These are phyloP conservation scores for Metschnikowia borealis DNA, from an alignment of 805 yeast species.

Conservation along the genomic window DNA sequence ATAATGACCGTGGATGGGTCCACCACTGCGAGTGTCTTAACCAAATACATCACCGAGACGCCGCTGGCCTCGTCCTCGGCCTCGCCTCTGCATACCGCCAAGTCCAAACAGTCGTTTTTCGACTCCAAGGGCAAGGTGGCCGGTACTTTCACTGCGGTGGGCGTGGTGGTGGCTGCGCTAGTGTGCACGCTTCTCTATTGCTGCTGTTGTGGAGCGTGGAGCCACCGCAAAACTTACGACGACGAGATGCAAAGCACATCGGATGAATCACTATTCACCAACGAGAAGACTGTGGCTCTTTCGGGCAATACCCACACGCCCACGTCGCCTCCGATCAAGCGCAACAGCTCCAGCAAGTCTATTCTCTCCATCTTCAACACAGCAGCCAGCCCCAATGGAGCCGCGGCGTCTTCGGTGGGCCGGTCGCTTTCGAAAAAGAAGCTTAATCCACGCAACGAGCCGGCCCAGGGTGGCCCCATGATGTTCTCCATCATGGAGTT, in stretches of 20 bases:
- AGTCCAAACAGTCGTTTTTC: constrained; percentile 48
- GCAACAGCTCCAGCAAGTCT: constrained; percentile 35
- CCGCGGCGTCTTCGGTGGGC: constrained; percentile 18
- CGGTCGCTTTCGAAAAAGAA: constrained; percentile 31
- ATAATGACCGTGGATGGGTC: constrained; percentile 32
- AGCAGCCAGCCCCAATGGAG: constrained; percentile 8
- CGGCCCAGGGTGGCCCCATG: constrained; percentile 15
- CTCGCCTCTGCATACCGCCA: constrained; percentile 6
- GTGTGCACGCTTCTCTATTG: constrained; percentile 40
- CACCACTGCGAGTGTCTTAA: constrained; percentile 19
- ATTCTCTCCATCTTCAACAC: constrained; percentile 25
- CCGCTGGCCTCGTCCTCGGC: constrained; percentile 5
- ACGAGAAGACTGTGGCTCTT: constrained; percentile 17
- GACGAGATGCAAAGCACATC: constrained; percentile 39
- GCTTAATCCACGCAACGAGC: constrained; percentile 19
- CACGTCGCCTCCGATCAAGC: constrained; percentile 20
- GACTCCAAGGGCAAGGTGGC: constrained; percentile 73
- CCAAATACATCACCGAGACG: constrained; percentile 23
- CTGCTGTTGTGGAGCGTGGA: constrained; percentile 28
- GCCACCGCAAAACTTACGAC: constrained; percentile 25
- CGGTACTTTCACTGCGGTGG: constrained; percentile 80
- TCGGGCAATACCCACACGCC: constrained; percentile 4
- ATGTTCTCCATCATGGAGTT: constrained; percentile 34
- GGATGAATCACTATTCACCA: constrained; percentile 25
- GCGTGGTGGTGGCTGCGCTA: constrained; percentile 50